A percentile compares a stretch with the other conserved stretches of the same genome.
These are phyloP conservation scores for Wallacemonas sp. DNA, from an alignment of 208 protist genomes.

Conservation along the genomic window DNA sequence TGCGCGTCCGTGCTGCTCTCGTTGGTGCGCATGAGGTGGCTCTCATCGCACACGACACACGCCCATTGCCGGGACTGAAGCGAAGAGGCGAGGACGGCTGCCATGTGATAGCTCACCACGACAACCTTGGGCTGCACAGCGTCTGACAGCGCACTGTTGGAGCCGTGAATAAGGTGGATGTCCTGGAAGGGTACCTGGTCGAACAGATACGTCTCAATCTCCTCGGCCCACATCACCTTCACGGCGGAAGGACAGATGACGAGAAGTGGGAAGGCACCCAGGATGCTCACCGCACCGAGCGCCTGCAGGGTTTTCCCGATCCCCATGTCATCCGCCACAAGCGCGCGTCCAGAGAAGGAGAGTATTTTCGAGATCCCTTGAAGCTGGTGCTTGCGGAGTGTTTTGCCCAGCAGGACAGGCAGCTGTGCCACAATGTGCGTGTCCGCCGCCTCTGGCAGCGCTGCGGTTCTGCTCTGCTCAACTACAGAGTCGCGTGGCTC, in stretches of 20 bases:
- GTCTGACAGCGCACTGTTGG: slow-evolving; percentile 49
- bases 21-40: slow-evolving; percentile 82
- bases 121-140: slow-evolving; percentile 61
- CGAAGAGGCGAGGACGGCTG: slow-evolving; percentile 41
- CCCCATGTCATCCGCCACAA: slow-evolving; percentile 89
- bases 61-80: slow-evolving; percentile 45
- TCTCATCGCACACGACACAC: slow-evolving; percentile 76
- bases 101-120: slow-evolving; percentile 86
- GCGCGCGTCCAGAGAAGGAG: slow-evolving; percentile 39
- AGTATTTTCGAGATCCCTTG: slow-evolving; percentile 59
- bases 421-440: neutral
- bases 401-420: slow-evolving; percentile 6
- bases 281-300: slow-evolving; percentile 57
- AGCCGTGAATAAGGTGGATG: slow-evolving; percentile 68
- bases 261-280: slow-evolving; percentile 67
- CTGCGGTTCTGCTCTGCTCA: neutral
- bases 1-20: slow-evolving; percentile 50
- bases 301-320: slow-evolving; percentile 83
- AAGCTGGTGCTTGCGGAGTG: slow-evolving; percentile 63
- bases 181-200: slow-evolving; percentile 65
- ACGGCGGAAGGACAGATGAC: slow-evolving; percentile 79
- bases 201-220: slow-evolving; percentile 77
- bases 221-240: slow-evolving; percentile 80
- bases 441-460: neutral
- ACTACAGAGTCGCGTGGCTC: neutral